Base-by-base conservation (phyloP, 2,329 filamentous ascomycete species). In the Verticillium tricorpus region DNA sequence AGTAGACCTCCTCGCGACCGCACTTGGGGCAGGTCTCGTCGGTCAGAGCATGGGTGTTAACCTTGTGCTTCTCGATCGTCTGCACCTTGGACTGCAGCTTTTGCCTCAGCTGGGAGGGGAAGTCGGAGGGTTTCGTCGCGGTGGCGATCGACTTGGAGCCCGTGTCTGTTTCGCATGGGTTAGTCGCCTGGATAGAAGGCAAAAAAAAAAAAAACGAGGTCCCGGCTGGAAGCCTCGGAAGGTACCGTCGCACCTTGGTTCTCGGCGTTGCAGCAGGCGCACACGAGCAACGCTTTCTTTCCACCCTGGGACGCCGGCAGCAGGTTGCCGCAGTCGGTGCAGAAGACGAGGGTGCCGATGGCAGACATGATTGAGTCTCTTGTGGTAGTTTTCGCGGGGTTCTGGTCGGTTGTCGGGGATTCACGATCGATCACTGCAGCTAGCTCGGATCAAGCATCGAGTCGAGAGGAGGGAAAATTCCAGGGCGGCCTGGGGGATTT, bases 331-430 rank as follows among this genome's bases (percentile, higher is more conserved):
- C 94, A 98, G 73, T 93, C 91, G 60, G 85, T 91, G 80, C 94
- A 98, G 76, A 98, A 98, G 39, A 97, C 89, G 50, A 98, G 82
- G 59, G 93, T 94, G 61, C 93, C 94, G 67, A 97, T 93, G 19
- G 91, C 88, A 67, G 93, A 88, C 94, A 97, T 97, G 25, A 7
- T 55, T 25, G 19, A 17, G 31, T 4, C 4, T 56, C 6, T 9
- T 19, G 15, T 14, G 54, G 14, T 34, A 32, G 11, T 5, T 32
- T 56, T 25, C 8, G 39, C 39, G 39, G 28, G 39, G 39, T 52
- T 52, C 19, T 8, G 19, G 12, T 35, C 5, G 34, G 8, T 8
- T 52, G n/a, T 52, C 19, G 45, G 34, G 22, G 22, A 8, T 5
- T 22, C 45, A 25, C 19, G n/a, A 22, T 52, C 45, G 22, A 22